A percentile compares a stretch with the other conserved stretches of the same genome.
These are phyloP conservation scores for Striga asiatica DNA, from an alignment of 257 asterid genomes.

Conservation along the genomic window DNA sequence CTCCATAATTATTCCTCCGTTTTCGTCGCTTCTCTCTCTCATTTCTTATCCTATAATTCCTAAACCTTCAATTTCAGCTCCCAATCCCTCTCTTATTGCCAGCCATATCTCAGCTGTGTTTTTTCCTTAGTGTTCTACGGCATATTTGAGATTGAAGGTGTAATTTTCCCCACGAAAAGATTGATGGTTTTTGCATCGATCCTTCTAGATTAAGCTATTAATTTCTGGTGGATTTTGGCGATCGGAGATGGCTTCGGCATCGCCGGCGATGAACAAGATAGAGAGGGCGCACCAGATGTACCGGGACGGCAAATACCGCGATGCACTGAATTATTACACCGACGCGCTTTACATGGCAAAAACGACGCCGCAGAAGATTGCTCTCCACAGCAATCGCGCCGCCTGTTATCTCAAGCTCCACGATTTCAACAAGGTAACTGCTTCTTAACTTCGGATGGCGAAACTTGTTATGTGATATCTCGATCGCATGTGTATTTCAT, in stretches of 20 bases:
- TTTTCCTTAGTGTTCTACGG: neutral
- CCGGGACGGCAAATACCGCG: slow-evolving; percentile 68
- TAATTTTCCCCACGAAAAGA: neutral
- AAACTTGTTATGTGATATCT: neutral
- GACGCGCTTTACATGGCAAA: slow-evolving; percentile 84
- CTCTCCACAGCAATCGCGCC: slow-evolving; percentile 98
- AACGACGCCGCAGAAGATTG: slow-evolving; percentile 77
- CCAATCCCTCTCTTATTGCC: neutral
- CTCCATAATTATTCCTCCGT: neutral
- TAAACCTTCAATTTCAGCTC: neutral
- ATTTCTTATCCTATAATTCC: neutral
- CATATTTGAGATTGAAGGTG: too few relatives aligned
- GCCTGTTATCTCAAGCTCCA: slow-evolving; percentile 91
- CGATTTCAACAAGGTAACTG: slow-evolving; percentile 59
- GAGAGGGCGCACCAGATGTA: slow-evolving; percentile 95
- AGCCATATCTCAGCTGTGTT: neutral
- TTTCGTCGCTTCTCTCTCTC: neutral
- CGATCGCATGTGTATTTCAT: neutral
- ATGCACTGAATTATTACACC: slow-evolving; percentile 72
- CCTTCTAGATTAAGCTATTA: neutral
- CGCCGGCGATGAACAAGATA: slow-evolving; percentile 51
- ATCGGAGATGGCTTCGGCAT: slow-evolving; percentile 51
- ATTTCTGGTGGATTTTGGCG: slow-evolving; percentile 6
- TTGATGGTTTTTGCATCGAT: neutral
- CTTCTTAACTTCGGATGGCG: neutral